Evolutionary conservation across 2,329 filamentous ascomycete genomes (phyloP), one percentile per base, ranked within the genome.

Genomic region (Emericellopsis atlantica): DNA sequence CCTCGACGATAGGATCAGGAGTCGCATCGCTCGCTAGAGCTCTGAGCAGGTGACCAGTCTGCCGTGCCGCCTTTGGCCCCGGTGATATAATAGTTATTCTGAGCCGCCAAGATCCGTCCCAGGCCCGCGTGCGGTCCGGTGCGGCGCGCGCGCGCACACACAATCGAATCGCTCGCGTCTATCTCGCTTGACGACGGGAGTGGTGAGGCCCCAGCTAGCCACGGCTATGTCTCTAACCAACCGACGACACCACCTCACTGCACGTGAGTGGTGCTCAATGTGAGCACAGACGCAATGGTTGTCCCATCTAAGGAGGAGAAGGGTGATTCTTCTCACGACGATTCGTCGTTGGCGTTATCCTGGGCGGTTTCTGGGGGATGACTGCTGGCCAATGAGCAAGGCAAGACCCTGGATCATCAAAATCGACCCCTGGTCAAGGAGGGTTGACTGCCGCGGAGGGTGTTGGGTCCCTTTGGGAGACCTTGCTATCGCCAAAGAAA

Each of bases 181-280:
- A 38, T 18, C 36, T 26, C 16, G 15, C 21, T 23, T 29, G 21
- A 38, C 36, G 18, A 26, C 12, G 14, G 18, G 22, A 3, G 4
- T 5, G 9, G 36, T 23, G 10, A 23, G 18, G 15, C 21, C 37
- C 24, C 18, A 31, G 24, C 18, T 16, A 22, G 16, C 26, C 26
- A 29, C 26, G 26, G 26, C 26, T 29, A 12, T 29, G 9, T 29
- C 3, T 29, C 26, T 29, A 12, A 29, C 26, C 26, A 29, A 29
- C 26, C 9, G 26, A n/a, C 24, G 26, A 18, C 34, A 41, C 34
- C 40, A 21, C n/a, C 40, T 14, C 26, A 6, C 5, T 14, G 40
- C 41, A 43, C 41, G 41, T 43, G 41, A 43, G 41, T 43, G 37
- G 37, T 36, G 14, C 10, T 39, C 4, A 32, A 43, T 43, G 41